These are phyloP conservation scores for Marasmius fiardii DNA, from an alignment of 1,284 basidiomycete genomes.

Conservation along the genomic window DNA sequence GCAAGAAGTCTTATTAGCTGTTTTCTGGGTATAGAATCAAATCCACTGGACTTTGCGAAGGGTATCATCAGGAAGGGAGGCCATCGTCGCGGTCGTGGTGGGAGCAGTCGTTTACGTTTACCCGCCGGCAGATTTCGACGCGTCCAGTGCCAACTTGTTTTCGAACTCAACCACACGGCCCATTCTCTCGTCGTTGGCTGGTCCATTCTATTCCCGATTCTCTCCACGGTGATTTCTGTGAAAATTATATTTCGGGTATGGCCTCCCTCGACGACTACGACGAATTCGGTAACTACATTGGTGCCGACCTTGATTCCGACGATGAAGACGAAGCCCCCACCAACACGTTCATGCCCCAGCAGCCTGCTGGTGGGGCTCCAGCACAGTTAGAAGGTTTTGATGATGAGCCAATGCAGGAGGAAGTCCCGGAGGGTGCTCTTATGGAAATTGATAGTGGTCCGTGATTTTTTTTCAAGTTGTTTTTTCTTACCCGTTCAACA, in stretches of 20 bases:
- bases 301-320: conserved; percentile 88
- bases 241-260: conserved; percentile 40
- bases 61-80: conserved; percentile 81
- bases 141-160: not conserved
- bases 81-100: conserved; percentile 41
- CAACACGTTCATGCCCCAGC: conserved; percentile 38
- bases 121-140: not conserved
- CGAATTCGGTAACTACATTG: conserved; percentile 96
- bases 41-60: conserved; percentile 64
- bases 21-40: conserved; percentile 10
- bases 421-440: conserved; percentile 52
- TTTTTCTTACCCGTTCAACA: conserved; percentile 1
- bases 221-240: not conserved
- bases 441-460: conserved; percentile 81
- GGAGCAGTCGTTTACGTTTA: not conserved
- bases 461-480: conserved; percentile 10
- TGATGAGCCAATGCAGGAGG: conserved; percentile 49
- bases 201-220: not conserved
- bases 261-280: conserved; percentile 85
- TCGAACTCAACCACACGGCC: not conserved
- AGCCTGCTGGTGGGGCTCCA: conserved; percentile 30
- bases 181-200: not conserved
- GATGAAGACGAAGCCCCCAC: conserved; percentile 67
- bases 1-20: conserved; percentile 13
- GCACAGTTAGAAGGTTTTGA: conserved; percentile 76